phyloP scores from a whole-genome alignment of 768 basidiomycete genomes.

The Piloderma croceum region DNA sequence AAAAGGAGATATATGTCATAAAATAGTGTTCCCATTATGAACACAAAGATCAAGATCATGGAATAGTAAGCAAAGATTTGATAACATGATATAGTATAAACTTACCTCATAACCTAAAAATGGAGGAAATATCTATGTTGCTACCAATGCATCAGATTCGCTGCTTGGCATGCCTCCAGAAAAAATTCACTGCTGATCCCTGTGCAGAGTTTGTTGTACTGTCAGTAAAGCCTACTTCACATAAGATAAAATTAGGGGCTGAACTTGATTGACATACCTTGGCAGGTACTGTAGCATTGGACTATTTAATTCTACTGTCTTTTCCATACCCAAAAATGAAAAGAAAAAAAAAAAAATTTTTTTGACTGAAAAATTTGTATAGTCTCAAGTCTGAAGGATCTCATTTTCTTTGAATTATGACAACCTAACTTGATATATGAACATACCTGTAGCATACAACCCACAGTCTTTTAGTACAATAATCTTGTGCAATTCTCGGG shows the following conservation, averaged over 20 bases:
- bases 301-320: slow-evolving; percentile 5
- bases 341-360: too few relatives aligned
- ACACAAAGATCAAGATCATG: too few relatives aligned
- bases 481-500: slow-evolving; percentile 10
- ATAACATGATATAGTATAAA: slow-evolving; percentile 1
- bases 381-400: slow-evolving; percentile 3
- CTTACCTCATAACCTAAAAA: slow-evolving; percentile 13
- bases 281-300: slow-evolving; percentile 2
- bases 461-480: slow-evolving; percentile 11
- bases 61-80: too few relatives aligned
- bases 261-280: slow-evolving; percentile 5
- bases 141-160: slow-evolving; percentile 7
- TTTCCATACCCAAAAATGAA: slow-evolving; percentile 7
- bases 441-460: slow-evolving; percentile 11
- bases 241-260: slow-evolving; percentile 1
- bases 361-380: slow-evolving; percentile 5
- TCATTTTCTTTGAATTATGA: neutral
- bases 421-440: slow-evolving; percentile 1
- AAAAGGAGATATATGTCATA: too few relatives aligned
- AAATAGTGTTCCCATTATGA: too few relatives aligned
- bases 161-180: too few relatives aligned
- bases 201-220: slow-evolving; percentile 13
- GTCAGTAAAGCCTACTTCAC: slow-evolving; percentile 6
- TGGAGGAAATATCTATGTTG: slow-evolving; percentile 13
- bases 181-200: slow-evolving; percentile 11